A percentile compares a stretch with the other conserved stretches of the same genome.
These are phyloP conservation scores for Hyaloperonospora brassicae DNA, from an alignment of 352 stramenopile species.

Conservation along the genomic window DNA sequence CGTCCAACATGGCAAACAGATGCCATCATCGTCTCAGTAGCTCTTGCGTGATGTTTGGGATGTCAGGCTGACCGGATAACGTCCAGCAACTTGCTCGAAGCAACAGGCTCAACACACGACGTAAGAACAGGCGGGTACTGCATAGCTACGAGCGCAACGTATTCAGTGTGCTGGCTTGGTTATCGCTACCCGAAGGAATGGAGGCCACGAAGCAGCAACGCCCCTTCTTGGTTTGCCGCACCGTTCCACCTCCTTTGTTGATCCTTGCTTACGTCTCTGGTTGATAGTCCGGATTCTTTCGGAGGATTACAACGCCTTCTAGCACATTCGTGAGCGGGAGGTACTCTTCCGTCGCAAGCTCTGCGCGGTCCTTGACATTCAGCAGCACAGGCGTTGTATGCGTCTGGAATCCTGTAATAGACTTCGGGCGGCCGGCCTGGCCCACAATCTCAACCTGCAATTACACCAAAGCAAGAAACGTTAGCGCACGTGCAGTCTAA, in stretches of 20 bases:
- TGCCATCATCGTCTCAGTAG: neutral
- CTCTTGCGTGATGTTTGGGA: too few species aligned
- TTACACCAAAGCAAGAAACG: conserved; percentile 4
- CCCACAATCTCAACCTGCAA: conserved; percentile 95
- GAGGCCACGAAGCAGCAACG: conserved; percentile 13
- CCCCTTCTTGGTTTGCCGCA: conserved; percentile 12
- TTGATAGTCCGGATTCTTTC: conserved; percentile 93
- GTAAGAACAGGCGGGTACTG: conserved; percentile 3
- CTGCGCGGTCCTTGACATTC: conserved; percentile 94
- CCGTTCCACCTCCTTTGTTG: conserved; percentile 9
- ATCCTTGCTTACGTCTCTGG: conserved; percentile 54
- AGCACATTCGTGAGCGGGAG: conserved; percentile 92
- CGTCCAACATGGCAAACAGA: too few species aligned
- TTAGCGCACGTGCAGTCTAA: conserved; percentile 12
- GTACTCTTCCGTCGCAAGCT: conserved; percentile 97
- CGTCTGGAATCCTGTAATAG: conserved; percentile 99
- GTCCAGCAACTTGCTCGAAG: neutral
- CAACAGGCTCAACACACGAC: conserved; percentile 4
- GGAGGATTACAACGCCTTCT: conserved; percentile 98
- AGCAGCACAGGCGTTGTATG: conserved; percentile 98
- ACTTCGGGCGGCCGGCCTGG: conserved; percentile 97
- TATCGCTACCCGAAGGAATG: conserved; percentile 20
- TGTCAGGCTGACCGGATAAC: too few species aligned
- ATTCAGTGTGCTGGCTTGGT: conserved; percentile 30
- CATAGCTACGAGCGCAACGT: conserved; percentile 15